These are phyloP conservation scores for Suillus occidentalis DNA, from an alignment of 768 basidiomycete genomes.

Conservation along the genomic window DNA sequence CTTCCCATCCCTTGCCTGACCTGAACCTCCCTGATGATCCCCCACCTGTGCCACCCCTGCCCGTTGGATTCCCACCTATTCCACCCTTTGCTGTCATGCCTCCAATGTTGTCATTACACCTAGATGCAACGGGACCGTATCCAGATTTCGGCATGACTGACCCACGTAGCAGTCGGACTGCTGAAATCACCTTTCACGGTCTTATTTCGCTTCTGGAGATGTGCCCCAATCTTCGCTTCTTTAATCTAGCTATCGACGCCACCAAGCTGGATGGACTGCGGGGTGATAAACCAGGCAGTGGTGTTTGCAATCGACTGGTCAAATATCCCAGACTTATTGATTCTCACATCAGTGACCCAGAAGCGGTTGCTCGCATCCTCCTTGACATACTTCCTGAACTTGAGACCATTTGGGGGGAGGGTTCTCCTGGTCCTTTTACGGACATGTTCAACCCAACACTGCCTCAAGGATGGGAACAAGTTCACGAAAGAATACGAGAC, in stretches of 20 bases:
- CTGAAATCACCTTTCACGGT: slow-evolving; percentile 9
- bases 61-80: not conserved
- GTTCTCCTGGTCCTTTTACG: not conserved
- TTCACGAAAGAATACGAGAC: not conserved
- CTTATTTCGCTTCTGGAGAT: not conserved
- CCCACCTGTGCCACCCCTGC: not conserved
- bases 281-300: slow-evolving; percentile 1
- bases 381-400: slow-evolving; percentile 7
- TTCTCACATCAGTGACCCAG: slow-evolving; percentile 4
- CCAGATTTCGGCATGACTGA: not conserved
- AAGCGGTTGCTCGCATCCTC: slow-evolving; percentile 3
- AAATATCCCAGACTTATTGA: not conserved
- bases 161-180: not conserved
- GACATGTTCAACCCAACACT: not conserved
- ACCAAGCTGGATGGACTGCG: slow-evolving; percentile 1
- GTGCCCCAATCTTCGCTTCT: slow-evolving; percentile 4
- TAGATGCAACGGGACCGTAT: not conserved
- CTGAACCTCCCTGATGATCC: not conserved
- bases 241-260: slow-evolving; percentile 4
- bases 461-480: not conserved
- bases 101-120: not conserved
- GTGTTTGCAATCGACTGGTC: slow-evolving; percentile 7
- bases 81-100: not conserved
- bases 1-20: not conserved
- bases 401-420: not conserved